These are phyloP conservation scores for Solanum appendiculatum DNA, from an alignment of 257 asterid genomes.

Conservation along the genomic window DNA sequence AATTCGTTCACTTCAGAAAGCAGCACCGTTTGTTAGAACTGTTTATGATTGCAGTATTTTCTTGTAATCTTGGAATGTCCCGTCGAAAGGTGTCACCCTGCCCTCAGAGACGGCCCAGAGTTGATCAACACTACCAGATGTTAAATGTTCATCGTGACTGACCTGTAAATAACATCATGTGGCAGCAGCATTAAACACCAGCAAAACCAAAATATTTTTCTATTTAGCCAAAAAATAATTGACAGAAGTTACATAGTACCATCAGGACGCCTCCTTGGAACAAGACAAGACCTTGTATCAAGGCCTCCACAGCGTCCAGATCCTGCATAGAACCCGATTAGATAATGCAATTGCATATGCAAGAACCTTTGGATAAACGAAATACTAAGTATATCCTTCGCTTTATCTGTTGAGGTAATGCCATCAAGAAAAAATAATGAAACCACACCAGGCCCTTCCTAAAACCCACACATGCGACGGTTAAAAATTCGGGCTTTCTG, in stretches of 20 bases:
- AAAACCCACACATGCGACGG: not conserved
- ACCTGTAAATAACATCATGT: constrained; percentile 38
- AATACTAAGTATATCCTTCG: not conserved
- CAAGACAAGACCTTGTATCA: constrained; percentile 92
- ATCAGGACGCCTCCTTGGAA: constrained; percentile 98
- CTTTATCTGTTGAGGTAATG: not conserved
- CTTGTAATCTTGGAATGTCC: constrained; percentile 87
- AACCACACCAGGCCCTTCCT: not conserved
- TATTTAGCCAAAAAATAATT: not conserved
- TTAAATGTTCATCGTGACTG: constrained; percentile 93
- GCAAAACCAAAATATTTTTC: not conserved
- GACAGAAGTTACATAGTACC: constrained; percentile 35
- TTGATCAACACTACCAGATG: constrained; percentile 92
- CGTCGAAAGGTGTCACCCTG: constrained; percentile 54
- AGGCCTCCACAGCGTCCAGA: constrained; percentile 95
- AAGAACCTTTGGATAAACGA: not conserved
- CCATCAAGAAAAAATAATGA: not conserved
- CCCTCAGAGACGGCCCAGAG: constrained; percentile 91
- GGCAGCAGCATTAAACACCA: constrained; percentile 5
- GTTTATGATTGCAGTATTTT: constrained; percentile 56
- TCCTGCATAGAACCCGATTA: constrained; percentile 38
- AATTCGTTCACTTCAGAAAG: not conserved
- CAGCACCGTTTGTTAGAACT: not conserved
- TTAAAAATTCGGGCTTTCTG: not conserved
- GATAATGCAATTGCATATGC: not conserved